Conservation (phyloP, 2,329 filamentous ascomycete genomes). For the Ramularia endophylla region DNA sequence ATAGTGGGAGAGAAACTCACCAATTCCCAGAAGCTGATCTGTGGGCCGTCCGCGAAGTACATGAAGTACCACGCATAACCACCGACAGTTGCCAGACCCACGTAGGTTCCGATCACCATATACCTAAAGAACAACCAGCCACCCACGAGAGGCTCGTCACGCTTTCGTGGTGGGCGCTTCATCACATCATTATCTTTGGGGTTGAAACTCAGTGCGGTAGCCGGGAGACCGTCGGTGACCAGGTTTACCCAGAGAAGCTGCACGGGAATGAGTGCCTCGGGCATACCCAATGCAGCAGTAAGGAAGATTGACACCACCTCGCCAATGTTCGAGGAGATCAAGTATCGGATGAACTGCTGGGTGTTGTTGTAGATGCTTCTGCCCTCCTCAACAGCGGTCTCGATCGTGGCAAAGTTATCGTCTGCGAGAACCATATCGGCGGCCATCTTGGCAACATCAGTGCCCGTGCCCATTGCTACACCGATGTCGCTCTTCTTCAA, state of each 20-base stretch:
- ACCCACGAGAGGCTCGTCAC: conserved; percentile 85
- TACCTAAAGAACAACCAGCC: conserved; percentile 98
- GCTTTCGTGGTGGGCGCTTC: conserved; percentile 83
- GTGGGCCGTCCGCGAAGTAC: conserved; percentile 83
- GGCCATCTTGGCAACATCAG: conserved; percentile 92
- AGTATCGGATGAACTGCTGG: conserved; percentile 97
- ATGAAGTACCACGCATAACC: conserved; percentile 99
- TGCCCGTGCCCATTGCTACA: conserved; percentile 97
- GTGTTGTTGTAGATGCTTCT: conserved; percentile 99
- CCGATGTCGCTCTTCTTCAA: conserved; percentile 99
- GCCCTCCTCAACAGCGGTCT: conserved; percentile 91
- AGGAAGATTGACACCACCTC: conserved; percentile 99
- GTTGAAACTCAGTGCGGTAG: conserved; percentile 96
- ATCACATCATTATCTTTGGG: conserved; percentile 98
- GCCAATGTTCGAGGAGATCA: conserved; percentile 98
- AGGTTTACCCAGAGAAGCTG: conserved; percentile 99
- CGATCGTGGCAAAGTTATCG: conserved; percentile 98
- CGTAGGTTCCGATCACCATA: conserved; percentile 91
- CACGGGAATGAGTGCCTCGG: conserved; percentile 92
- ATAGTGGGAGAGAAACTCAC: conserved; percentile 36
- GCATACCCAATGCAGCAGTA: conserved; percentile 93
- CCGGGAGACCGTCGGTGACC: conserved; percentile 93
- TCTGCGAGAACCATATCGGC: conserved; percentile 98
- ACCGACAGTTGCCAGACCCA: conserved; percentile 88
- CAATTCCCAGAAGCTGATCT: conserved; percentile 85